Evolutionary conservation across 2,329 filamentous ascomycete species (phyloP), one percentile per base, ranked within the genome.

Genomic region (Hypoxylon sp.): DNA sequence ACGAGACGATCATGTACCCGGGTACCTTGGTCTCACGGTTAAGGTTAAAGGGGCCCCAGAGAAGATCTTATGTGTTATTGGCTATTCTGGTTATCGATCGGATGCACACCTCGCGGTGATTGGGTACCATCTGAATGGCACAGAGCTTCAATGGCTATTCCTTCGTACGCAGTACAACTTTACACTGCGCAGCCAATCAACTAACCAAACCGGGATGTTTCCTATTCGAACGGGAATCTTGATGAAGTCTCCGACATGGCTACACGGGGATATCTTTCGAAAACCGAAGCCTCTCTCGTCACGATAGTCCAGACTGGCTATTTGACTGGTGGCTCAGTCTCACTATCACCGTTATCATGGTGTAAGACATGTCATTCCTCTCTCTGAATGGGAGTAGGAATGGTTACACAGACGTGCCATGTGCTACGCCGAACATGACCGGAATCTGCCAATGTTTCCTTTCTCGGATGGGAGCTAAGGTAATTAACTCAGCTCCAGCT

Each of bases 121-220:
- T 59, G 56, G 56, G 16, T 59, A 59, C 56, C 56, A 48, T 25
- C 19, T 21, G 25, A 21, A 36, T 38, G 56, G 56, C 49, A 53
- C 48, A 37, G 11, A 13, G 9, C 31, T 27, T 42, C 4, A 52
- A 19, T 43, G 30, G 35, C 34, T 21, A 19, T 30, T 27, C 29
- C 35, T 9, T 7, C 35, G 32, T 47, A 46, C 25, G 51, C 27
- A 36, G 46, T 55, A 51, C 45, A 48, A 41, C 43, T 56, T n/a
- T 47, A 46, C 25, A 46, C 27, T 31, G 46, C 51, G 49, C 45
- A 48, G 36, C 43, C 52, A 32, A 21, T 40, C 23, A 34, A 35
- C n/a, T 32, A 25, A 32, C 49, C 45, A 49, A 38, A n/a, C 19
- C n/a, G 12, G 15, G 20, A 34, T 27, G 20, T 35, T 31, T 17